phyloP scores from a whole-genome alignment of 805 yeast species.

The Myxozyma neglecta region DNA sequence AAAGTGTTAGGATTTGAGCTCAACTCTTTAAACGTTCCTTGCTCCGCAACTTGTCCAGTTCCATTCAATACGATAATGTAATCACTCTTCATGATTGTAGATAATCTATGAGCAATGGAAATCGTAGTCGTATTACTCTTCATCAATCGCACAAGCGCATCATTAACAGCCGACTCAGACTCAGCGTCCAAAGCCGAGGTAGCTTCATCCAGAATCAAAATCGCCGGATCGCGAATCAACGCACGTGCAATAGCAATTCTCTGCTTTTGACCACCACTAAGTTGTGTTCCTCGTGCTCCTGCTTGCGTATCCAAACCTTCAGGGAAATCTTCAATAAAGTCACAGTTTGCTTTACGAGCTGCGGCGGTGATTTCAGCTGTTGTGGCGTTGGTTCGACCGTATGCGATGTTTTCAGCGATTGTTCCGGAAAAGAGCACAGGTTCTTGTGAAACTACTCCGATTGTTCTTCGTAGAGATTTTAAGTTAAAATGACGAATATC shows the following conservation, averaged over 20 bases:
- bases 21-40: conserved; percentile 59
- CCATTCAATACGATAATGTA: conserved; percentile 74
- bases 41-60: conserved; percentile 73
- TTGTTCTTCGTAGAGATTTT: conserved; percentile 65
- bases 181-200: conserved; percentile 91
- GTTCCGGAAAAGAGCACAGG: conserved; percentile 87
- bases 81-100: conserved; percentile 82
- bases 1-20: conserved; percentile 41
- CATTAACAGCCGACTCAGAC: conserved; percentile 81
- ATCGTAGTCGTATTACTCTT: conserved; percentile 60
- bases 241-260: conserved; percentile 90
- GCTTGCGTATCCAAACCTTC: conserved; percentile 77
- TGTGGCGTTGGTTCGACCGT: conserved; percentile 64
- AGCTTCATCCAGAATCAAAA: conserved; percentile 89
- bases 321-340: conserved; percentile 72
- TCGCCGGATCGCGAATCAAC: conserved; percentile 69
- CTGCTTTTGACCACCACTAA: conserved; percentile 95
- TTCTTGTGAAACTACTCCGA: conserved; percentile 94
- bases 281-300: conserved; percentile 83
- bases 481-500: conserved; percentile 65
- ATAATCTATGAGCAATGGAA: conserved; percentile 86
- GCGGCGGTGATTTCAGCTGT: conserved; percentile 57
- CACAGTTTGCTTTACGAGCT: conserved; percentile 76
- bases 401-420: conserved; percentile 75
- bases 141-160: conserved; percentile 60